These are phyloP conservation scores for Saccharomycopsis fibuligera DNA, from an alignment of 805 yeast species.

Conservation along the genomic window DNA sequence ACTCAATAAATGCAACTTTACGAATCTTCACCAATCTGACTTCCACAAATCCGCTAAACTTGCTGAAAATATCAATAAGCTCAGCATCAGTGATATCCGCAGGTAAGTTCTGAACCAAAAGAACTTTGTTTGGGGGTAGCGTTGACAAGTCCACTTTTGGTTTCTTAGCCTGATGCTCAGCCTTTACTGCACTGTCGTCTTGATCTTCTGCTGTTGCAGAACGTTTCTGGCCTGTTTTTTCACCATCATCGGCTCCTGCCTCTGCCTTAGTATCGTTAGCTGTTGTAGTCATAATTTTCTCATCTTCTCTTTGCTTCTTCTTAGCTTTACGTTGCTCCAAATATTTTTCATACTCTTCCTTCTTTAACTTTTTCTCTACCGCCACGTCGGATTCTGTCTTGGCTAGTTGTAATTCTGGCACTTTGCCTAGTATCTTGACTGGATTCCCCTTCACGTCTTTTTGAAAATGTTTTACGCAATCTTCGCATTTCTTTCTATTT, in stretches of 20 bases:
- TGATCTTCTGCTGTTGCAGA: slow-evolving; percentile 19
- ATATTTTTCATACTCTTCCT: slow-evolving; percentile 20
- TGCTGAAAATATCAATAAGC: slow-evolving; percentile 40
- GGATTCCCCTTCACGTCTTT: slow-evolving; percentile 28
- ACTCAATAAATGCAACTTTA: slow-evolving; percentile 78
- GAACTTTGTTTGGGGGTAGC: slow-evolving; percentile 61
- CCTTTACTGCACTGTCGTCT: slow-evolving; percentile 24
- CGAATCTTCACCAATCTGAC: slow-evolving; percentile 61
- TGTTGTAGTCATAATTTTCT: slow-evolving; percentile 14
- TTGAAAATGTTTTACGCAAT: slow-evolving; percentile 24
- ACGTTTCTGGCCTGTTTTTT: slow-evolving; percentile 1
- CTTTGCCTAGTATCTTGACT: slow-evolving; percentile 18
- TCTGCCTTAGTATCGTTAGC: slow-evolving; percentile 21
- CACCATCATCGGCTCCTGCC: slow-evolving; percentile 17
- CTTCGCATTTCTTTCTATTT: slow-evolving; percentile 25
- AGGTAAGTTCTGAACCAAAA: slow-evolving; percentile 65
- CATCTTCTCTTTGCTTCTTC: slow-evolving; percentile 13
- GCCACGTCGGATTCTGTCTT: slow-evolving; percentile 25
- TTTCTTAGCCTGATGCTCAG: slow-evolving; percentile 17
- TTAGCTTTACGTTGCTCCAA: slow-evolving; percentile 21
- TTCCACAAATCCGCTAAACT: slow-evolving; percentile 55
- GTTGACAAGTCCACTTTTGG: slow-evolving; percentile 20
- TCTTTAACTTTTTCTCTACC: slow-evolving; percentile 19
- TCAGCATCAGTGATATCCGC: slow-evolving; percentile 33
- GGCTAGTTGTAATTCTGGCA: slow-evolving; percentile 24